Conservation (phyloP, 176 grass and related monocot species). For the Carex myosuroides region DNA sequence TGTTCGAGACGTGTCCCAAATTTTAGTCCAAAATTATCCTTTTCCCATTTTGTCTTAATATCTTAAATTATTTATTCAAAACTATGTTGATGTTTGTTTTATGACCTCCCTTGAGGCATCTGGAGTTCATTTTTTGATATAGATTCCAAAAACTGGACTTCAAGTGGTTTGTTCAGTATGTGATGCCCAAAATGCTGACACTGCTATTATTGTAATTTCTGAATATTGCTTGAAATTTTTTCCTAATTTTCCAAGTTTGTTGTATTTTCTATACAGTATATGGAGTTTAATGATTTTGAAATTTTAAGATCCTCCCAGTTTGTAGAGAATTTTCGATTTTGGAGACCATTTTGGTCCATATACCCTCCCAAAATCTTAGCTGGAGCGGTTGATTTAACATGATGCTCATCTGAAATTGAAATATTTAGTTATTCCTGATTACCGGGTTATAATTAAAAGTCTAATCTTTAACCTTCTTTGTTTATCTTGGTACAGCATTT, state of each 20-base stretch:
- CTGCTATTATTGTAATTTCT: not conserved
- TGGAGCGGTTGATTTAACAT: not conserved
- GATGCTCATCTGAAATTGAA: not conserved
- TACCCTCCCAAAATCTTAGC: not conserved
- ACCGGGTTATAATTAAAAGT: not conserved
- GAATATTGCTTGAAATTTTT: not conserved
- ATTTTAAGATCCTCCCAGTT: not conserved
- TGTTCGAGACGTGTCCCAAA: not conserved
- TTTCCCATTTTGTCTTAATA: not conserved
- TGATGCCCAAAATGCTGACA: not conserved
- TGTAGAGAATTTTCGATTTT: not conserved
- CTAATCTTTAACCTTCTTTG: not conserved
- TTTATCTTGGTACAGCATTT: constrained; percentile 64
- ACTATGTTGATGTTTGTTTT: not conserved
- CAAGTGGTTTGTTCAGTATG: not conserved
- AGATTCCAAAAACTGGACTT: not conserved
- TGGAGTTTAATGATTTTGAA: not conserved
- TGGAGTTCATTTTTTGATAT: not conserved
- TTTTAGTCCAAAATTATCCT: not conserved
- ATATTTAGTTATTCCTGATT: not conserved
- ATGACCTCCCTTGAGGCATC: not conserved
- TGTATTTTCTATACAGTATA: not conserved
- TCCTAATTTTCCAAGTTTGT: not conserved
- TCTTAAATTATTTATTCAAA: not conserved
- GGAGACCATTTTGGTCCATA: not conserved